Conservation (phyloP, 768 basidiomycete genomes). For the Amanita exitialis region DNA sequence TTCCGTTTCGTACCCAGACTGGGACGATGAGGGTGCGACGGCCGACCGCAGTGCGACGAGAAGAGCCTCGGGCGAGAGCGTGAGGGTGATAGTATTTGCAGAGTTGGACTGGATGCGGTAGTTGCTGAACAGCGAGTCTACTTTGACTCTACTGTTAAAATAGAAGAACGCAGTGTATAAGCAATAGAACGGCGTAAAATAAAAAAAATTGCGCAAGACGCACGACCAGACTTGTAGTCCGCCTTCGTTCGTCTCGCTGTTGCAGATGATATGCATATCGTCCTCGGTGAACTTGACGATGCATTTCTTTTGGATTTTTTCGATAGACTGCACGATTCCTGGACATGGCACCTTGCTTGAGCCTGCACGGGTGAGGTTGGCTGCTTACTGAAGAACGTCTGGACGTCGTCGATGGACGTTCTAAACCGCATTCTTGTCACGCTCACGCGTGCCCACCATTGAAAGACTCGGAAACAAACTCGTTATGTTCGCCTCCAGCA, state of each 20-base stretch:
- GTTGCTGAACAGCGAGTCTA: constrained; percentile 55
- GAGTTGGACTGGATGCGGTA: constrained; percentile 87
- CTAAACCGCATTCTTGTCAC: constrained; percentile 46
- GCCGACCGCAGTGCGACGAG: constrained; percentile 65
- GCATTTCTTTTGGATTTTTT: constrained; percentile 78
- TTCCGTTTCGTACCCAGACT: constrained; percentile 40
- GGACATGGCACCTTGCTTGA: neutral
- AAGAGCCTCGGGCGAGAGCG: constrained; percentile 66
- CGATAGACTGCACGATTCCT: constrained; percentile 77
- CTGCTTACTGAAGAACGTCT: constrained; percentile 41
- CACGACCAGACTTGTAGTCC: constrained; percentile 80
- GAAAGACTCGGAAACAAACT: too few species aligned
- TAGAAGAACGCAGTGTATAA: too few species aligned
- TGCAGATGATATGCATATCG: constrained; percentile 78
- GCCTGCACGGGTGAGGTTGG: neutral
- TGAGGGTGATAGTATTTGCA: constrained; percentile 69
- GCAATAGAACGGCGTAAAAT: neutral
- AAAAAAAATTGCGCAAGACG: constrained; percentile 5
- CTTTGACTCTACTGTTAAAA: constrained; percentile 45
- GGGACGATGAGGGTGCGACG: constrained; percentile 30
- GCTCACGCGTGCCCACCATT: too few species aligned
- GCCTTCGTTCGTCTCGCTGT: constrained; percentile 67
- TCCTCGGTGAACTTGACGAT: constrained; percentile 70
- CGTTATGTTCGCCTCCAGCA: too few species aligned
- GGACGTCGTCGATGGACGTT: constrained; percentile 46